A percentile compares a stretch with the other conserved stretches of the same genome.
These are phyloP conservation scores for Globisporangium emineosum DNA, from an alignment of 352 stramenopile genomes.

Conservation along the genomic window DNA sequence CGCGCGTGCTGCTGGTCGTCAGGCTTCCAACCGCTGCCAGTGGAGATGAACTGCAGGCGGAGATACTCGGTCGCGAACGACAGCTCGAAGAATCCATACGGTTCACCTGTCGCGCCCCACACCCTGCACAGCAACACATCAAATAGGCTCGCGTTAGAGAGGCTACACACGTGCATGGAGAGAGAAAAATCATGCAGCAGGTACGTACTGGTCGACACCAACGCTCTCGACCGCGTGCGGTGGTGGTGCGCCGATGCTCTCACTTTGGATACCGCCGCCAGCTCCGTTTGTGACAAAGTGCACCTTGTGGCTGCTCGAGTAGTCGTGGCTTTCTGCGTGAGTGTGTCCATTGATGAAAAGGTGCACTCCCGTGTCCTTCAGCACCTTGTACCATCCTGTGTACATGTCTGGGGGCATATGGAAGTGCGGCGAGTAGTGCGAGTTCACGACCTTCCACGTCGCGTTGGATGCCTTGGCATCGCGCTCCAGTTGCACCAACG, in stretches of 20 bases:
- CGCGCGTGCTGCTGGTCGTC: slow-evolving; percentile 12
- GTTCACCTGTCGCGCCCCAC: slow-evolving; percentile 42
- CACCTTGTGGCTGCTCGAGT: slow-evolving; percentile 49
- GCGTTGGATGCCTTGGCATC: slow-evolving; percentile 51
- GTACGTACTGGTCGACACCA: slow-evolving; percentile 15
- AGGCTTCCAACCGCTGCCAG: slow-evolving; percentile 15
- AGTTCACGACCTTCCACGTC: slow-evolving; percentile 69
- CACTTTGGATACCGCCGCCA: slow-evolving; percentile 66
- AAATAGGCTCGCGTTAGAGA: neutral
- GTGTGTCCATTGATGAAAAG: slow-evolving; percentile 73
- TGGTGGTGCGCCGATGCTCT: slow-evolving; percentile 53
- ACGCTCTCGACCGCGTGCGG: slow-evolving; percentile 29
- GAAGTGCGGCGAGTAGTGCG: slow-evolving; percentile 67
- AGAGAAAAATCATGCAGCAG: neutral
- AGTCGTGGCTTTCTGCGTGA: slow-evolving; percentile 65
- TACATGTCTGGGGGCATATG: slow-evolving; percentile 64
- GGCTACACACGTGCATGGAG: neutral
- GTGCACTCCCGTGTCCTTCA: slow-evolving; percentile 43
- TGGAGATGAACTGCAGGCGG: slow-evolving; percentile 47
- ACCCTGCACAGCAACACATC: slow-evolving; percentile 18
- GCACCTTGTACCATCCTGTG: slow-evolving; percentile 47
- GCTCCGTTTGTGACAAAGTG: slow-evolving; percentile 72
- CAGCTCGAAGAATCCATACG: slow-evolving; percentile 70
- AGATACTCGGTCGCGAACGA: slow-evolving; percentile 51
- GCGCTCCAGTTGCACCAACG: slow-evolving; percentile 38